phyloP scores from a whole-genome alignment of 768 basidiomycete genomes.

The Phanerochaete carnosa region DNA sequence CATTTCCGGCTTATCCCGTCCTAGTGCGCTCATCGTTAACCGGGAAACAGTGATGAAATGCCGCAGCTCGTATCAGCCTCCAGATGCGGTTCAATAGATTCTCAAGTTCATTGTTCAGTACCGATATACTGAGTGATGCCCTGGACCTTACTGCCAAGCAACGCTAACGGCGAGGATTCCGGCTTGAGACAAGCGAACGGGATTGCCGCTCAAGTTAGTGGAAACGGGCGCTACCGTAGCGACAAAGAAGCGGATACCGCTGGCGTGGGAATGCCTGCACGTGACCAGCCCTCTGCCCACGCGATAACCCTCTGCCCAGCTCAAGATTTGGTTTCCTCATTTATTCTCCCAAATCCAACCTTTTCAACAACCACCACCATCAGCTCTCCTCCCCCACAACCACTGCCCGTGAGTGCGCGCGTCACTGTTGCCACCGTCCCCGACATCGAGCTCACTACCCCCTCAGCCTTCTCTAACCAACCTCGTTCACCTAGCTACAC shows the following conservation, averaged over 20 bases:
- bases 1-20: not conserved
- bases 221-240: constrained; percentile 1
- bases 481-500: constrained; percentile 28
- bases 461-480: constrained; percentile 18
- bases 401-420: constrained; percentile 39
- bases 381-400: constrained; percentile 35
- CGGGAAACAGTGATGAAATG: not conserved
- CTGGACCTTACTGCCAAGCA: not conserved
- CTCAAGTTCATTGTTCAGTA: no score
- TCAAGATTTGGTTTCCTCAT: constrained; percentile 62
- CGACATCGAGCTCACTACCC: constrained; percentile 34
- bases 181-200: not conserved
- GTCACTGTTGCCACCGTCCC: constrained; percentile 26
- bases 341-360: constrained; percentile 42
- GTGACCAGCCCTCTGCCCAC: constrained; percentile 41
- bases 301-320: constrained; percentile 67
- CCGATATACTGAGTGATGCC: not conserved
- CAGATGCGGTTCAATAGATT: no score
- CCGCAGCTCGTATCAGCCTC: not conserved
- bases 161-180: not conserved
- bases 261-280: constrained; percentile 25
- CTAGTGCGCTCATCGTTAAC: not conserved
- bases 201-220: not conserved
- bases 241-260: constrained; percentile 6
- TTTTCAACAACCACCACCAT: constrained; percentile 46